phyloP scores from a whole-genome alignment of 2,329 filamentous ascomycete species.

The Venturia aucupariae region DNA sequence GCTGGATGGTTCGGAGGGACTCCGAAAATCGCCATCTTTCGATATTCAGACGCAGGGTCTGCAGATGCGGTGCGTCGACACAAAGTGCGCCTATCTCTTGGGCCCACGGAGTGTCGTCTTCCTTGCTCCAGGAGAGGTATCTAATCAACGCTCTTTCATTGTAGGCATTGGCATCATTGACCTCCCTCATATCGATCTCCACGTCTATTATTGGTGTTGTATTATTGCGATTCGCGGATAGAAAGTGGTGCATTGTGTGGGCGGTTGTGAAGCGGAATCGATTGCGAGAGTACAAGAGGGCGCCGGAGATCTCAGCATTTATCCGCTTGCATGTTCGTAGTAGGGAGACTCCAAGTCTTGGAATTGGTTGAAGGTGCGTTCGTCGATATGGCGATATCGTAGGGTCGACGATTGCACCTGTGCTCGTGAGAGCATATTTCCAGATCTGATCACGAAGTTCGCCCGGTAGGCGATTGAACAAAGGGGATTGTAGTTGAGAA shows the following conservation, averaged over 20 bases:
- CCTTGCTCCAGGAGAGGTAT: slow-evolving; percentile 24
- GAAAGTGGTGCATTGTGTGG: slow-evolving; percentile 24
- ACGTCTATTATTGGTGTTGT: slow-evolving; percentile 24
- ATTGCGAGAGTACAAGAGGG: slow-evolving; percentile 26
- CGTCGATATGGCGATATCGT: slow-evolving; percentile 6
- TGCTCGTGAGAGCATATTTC: slow-evolving; percentile 15
- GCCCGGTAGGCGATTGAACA: slow-evolving; percentile 15
- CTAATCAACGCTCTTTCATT: slow-evolving; percentile 26
- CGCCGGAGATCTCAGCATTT: slow-evolving; percentile 26
- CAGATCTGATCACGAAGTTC: slow-evolving; percentile 19
- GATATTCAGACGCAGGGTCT: slow-evolving; percentile 28
- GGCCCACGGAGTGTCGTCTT: slow-evolving; percentile 15
- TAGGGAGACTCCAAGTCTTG: slow-evolving; percentile 18
- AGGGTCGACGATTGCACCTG: slow-evolving; percentile 16
- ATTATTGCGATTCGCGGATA: slow-evolving; percentile 21
- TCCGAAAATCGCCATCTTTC: slow-evolving; percentile 24
- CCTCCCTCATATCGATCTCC: slow-evolving; percentile 28
- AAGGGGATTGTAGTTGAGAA: not conserved
- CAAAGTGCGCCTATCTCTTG: slow-evolving; percentile 19
- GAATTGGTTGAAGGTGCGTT: slow-evolving; percentile 12
- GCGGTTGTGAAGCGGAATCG: slow-evolving; percentile 29
- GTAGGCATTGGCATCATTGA: slow-evolving; percentile 17
- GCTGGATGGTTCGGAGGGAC: slow-evolving; percentile 23
- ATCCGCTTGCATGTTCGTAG: slow-evolving; percentile 29
- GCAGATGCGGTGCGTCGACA: slow-evolving; percentile 24